Evolutionary conservation across 441 rosid genomes (phyloP), one percentile per base, ranked within the genome.

Genomic region (Erodium moschatum): DNA sequence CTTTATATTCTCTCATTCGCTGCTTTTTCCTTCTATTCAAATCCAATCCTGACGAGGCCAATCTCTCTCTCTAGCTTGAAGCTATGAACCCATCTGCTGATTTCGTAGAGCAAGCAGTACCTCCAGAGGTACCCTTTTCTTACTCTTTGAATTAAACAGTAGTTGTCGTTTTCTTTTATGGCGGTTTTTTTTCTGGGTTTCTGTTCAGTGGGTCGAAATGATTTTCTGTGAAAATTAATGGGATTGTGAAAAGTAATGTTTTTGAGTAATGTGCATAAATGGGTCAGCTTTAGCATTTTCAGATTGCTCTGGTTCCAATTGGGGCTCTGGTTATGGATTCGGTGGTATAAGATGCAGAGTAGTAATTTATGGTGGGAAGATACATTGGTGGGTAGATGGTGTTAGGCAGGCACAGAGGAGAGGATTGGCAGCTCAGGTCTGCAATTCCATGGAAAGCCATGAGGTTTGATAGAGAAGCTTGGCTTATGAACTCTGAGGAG

Each of bases 41-140:
- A 3, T 58, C 63, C 63, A 58, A 40, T 40, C 44, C 44, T 6
- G 44, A 8, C 44, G 44, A 40, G 7, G 44, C 44, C 10, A 40
- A 20, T 58, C 63, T 18, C 3, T 20, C 27, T 66, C 54, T 27
- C 60, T 67, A n/a, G 50, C 31, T 15, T 29, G 31, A 69, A 70
- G 75, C 73, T 79, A 86, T 85, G 93, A 76, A 74, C 82, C 84
- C 81, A 44, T 72, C 87, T 56, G 82, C 73, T n/a, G 78, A 71
- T 54, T 63, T 63, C 58, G 65, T 75, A 68, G 89, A 86, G 73
- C 82, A 74, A 58, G 88, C 86, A 70, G 44, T 77, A 24, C 70
- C 82, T 80, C 84, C 67, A 6, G 82, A 85, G 89, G 90, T 83
- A 44, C 68, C 38, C 44, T 40, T 40, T 40, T 40, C 33, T 64